A percentile compares a stretch with the other conserved stretches of the same genome.
These are phyloP conservation scores for Pseudogymnoascus sp. DNA, from an alignment of 2,329 filamentous ascomycete genomes.

Conservation along the genomic window DNA sequence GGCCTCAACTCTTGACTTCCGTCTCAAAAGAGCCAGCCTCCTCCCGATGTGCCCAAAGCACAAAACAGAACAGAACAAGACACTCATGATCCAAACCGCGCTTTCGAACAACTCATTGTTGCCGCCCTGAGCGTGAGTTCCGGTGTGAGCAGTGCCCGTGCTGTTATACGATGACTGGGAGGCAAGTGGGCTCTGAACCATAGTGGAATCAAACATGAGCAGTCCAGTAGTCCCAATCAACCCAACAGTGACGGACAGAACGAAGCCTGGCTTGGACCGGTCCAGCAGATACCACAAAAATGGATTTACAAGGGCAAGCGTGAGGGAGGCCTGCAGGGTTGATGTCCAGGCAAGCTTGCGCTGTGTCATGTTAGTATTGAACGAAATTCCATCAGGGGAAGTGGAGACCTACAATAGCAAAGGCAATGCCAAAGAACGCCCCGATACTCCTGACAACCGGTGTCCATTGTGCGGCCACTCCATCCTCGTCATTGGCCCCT, in stretches of 20 bases:
- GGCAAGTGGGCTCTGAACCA: constrained; percentile 45
- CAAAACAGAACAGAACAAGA: constrained; percentile 88
- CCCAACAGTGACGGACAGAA: constrained; percentile 68
- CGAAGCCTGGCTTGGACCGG: constrained; percentile 74
- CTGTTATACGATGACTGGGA: constrained; percentile 12
- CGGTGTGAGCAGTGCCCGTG: constrained; percentile 17
- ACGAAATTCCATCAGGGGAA: constrained; percentile 2
- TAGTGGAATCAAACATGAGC: constrained; percentile 65
- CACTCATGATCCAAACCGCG: constrained; percentile 83
- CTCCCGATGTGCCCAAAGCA: constrained; percentile 96
- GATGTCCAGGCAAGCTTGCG: constrained; percentile 89
- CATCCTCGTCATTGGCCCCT: constrained; percentile 19
- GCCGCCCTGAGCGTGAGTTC: constrained; percentile 39
- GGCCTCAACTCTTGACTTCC: neutral
- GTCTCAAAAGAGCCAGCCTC: constrained; percentile 51
- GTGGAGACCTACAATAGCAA: constrained; percentile 65
- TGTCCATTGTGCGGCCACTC: constrained; percentile 62
- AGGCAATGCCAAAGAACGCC: constrained; percentile 65
- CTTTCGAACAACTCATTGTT: constrained; percentile 59
- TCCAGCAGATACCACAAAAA: constrained; percentile 96
- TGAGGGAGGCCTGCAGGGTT: constrained; percentile 84
- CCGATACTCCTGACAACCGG: constrained; percentile 60
- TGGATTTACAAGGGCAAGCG: constrained; percentile 83
- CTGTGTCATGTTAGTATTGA: constrained; percentile 36
- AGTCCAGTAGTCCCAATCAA: constrained; percentile 65